These are phyloP conservation scores for Naganishia sp. DNA, from an alignment of 1,284 basidiomycete species.

Conservation along the genomic window DNA sequence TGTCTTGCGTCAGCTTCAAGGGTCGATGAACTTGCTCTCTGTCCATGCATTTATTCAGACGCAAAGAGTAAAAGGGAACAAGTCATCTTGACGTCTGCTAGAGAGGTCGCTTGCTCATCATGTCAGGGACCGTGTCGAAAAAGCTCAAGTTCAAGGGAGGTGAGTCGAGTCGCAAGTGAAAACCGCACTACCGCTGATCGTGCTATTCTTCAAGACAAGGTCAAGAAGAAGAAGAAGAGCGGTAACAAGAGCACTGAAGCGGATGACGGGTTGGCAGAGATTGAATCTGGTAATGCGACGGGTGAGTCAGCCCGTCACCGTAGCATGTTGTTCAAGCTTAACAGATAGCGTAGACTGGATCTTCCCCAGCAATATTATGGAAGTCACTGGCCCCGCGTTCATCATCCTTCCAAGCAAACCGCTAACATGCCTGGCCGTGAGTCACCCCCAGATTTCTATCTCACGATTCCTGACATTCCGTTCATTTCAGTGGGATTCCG, in stretches of 20 bases:
- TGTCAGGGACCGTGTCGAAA: conserved; percentile 46
- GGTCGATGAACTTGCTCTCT: background rate
- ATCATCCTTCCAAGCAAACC: conserved; percentile 51
- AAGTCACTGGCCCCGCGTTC: conserved; percentile 55
- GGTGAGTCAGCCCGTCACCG: conserved; percentile 35
- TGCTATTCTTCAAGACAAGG: conserved; percentile 25
- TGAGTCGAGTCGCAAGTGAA: conserved; percentile 36
- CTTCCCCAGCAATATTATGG: conserved; percentile 48
- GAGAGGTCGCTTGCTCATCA: background rate
- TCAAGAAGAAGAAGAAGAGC: conserved; percentile 56
- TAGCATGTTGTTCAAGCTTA: background rate
- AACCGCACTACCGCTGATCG: background rate
- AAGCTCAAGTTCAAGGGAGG: conserved; percentile 58
- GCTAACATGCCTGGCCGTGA: conserved; percentile 48
- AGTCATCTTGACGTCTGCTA: background rate
- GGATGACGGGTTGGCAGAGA: conserved; percentile 42
- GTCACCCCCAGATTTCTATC: conserved; percentile 24
- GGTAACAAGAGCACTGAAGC: conserved; percentile 45
- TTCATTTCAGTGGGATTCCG: conserved; percentile 46
- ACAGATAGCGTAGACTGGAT: conserved; percentile 51
- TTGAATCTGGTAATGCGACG: conserved; percentile 49
- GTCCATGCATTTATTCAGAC: no score
- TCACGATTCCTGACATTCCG: background rate
- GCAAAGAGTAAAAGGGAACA: background rate
- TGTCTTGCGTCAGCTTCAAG: conserved; percentile 6